phyloP scores from a whole-genome alignment of 2,329 filamentous ascomycete species.

The Fusarium metavorans region DNA sequence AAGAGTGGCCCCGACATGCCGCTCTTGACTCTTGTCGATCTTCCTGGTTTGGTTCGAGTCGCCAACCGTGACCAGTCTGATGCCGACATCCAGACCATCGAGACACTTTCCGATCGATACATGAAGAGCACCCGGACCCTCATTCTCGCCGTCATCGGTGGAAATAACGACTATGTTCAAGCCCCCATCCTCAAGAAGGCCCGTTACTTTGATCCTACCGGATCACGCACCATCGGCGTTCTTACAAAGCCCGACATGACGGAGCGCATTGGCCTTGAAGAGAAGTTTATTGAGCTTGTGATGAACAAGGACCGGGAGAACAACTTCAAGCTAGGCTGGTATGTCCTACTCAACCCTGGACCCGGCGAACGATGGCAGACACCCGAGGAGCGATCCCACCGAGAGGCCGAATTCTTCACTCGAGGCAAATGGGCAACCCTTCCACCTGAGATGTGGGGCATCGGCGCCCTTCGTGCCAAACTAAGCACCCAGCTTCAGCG shows the following conservation, averaged over 20 bases:
- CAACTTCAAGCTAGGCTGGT: constrained; percentile 65
- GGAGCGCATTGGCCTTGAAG: constrained; percentile 64
- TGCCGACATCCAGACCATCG: constrained; percentile 65
- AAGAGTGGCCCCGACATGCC: constrained; percentile 70
- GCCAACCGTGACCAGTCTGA: constrained; percentile 65
- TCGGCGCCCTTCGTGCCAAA: constrained; percentile 60
- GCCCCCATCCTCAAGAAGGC: constrained; percentile 64
- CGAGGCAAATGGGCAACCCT: constrained; percentile 62
- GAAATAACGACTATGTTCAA: constrained; percentile 67
- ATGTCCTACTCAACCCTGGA: constrained; percentile 63
- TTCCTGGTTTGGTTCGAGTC: constrained; percentile 69
- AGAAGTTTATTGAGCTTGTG: constrained; percentile 66
- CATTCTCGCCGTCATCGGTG: constrained; percentile 67
- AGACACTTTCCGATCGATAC: constrained; percentile 63
- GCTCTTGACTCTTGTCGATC: constrained; percentile 70
- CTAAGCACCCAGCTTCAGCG: constrained; percentile 63
- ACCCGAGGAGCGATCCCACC: constrained; percentile 54
- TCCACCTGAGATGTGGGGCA: constrained; percentile 61
- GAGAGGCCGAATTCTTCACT: constrained; percentile 62
- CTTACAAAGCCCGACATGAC: constrained; percentile 66
- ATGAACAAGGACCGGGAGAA: constrained; percentile 63
- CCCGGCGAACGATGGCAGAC: constrained; percentile 59
- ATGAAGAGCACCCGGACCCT: constrained; percentile 68
- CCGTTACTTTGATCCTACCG: constrained; percentile 62
- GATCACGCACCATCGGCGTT: constrained; percentile 63